Conservation (phyloP, 805 yeast species). For the Ogataea minuta region DNA sequence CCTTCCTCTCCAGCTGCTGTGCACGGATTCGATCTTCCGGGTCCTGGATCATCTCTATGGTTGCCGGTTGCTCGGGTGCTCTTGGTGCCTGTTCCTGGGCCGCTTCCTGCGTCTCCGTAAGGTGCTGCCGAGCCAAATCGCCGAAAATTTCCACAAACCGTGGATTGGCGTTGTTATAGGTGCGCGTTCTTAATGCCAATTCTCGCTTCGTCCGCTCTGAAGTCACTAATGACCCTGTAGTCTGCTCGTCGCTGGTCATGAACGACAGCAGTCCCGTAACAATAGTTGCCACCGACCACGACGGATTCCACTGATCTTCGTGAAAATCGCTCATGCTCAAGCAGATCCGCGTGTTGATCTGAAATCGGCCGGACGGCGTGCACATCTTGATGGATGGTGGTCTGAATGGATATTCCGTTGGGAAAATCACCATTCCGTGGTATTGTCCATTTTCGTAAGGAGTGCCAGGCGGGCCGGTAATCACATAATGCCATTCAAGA, state of each 20-base stretch:
- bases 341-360: conserved; percentile 77
- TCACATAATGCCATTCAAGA: conserved; percentile 89
- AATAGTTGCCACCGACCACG: conserved; percentile 91
- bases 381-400: conserved; percentile 89
- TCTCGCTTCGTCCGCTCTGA: conserved; percentile 53
- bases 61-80: conserved; percentile 26
- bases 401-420: conserved; percentile 83
- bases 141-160: conserved; percentile 65
- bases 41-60: conserved; percentile 45
- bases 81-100: conserved; percentile 17
- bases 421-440: conserved; percentile 84
- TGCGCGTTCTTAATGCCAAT: conserved; percentile 58
- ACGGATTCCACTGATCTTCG: conserved; percentile 95
- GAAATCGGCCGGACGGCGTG: conserved; percentile 88
- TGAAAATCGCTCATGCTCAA: conserved; percentile 93
- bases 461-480: conserved; percentile 89
- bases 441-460: conserved; percentile 86
- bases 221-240: conserved; percentile 79
- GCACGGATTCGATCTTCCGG: conserved; percentile 71
- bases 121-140: conserved; percentile 53
- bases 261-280: conserved; percentile 84
- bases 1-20: conserved; percentile 15
- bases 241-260: conserved; percentile 83
- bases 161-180: conserved; percentile 57
- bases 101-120: conserved; percentile 5